phyloP scores from a whole-genome alignment of 805 yeast genomes.

The Wickerhamomyces tratensis region DNA sequence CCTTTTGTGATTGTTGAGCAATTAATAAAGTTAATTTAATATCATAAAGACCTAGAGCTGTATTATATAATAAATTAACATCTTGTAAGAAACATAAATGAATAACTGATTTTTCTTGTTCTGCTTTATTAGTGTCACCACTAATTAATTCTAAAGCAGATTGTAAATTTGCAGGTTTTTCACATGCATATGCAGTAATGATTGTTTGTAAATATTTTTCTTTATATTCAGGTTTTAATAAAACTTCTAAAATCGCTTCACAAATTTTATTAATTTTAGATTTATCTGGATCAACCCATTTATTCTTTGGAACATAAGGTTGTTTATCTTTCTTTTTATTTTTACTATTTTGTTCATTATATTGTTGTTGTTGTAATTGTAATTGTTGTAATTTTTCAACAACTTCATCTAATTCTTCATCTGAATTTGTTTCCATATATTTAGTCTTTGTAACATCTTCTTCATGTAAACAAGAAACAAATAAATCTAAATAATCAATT shows the following conservation, averaged over 20 bases:
- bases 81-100: conserved; percentile 89
- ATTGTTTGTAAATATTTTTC: conserved; percentile 62
- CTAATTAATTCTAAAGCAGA: conserved; percentile 65
- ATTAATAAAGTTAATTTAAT: conserved; percentile 70
- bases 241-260: conserved; percentile 50
- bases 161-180: conserved; percentile 74
- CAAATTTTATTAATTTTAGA: conserved; percentile 75
- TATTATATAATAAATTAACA: conserved; percentile 70
- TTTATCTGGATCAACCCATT: conserved; percentile 25
- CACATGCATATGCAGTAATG: conserved; percentile 88
- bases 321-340: conserved; percentile 1
- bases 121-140: conserved; percentile 33
- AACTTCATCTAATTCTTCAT: conserved; percentile 20
- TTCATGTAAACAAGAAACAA: conserved; percentile 75
- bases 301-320: conserved; percentile 23
- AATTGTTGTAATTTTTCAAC: conserved; percentile 21
- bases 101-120: conserved; percentile 53
- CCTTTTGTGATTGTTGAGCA: conserved; percentile 96
- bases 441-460: conserved; percentile 80
- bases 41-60: conserved; percentile 76
- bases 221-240: conserved; percentile 40
- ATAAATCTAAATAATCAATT: conserved; percentile 75
- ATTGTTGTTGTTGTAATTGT: conserved; percentile 28
- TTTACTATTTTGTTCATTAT: not conserved
- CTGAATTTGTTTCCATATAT: conserved; percentile 59